phyloP scores from a whole-genome alignment of 495 filamentous ascomycete species.

The Talaromyces ruber region DNA sequence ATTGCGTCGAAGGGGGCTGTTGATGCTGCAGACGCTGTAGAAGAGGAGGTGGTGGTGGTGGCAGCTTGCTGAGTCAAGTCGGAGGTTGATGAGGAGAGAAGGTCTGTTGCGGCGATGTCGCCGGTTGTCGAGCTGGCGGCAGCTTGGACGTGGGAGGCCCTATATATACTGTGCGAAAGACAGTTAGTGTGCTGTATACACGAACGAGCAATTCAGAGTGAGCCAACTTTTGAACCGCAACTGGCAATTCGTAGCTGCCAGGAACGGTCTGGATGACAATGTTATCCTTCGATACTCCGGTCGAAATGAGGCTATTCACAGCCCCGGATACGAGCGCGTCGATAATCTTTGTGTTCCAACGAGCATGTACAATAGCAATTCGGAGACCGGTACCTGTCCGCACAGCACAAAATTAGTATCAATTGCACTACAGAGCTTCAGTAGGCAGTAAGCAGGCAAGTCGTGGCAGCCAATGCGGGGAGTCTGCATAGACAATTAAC shows the following conservation, averaged over 20 bases:
- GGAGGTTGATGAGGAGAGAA: constrained; percentile 60
- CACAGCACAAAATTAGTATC: not conserved
- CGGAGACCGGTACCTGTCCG: constrained; percentile 67
- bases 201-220: not conserved
- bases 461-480: not conserved
- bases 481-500: constrained; percentile 11
- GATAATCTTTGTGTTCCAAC: constrained; percentile 83
- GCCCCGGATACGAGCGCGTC: constrained; percentile 69
- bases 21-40: constrained; percentile 23
- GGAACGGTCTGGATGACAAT: constrained; percentile 86
- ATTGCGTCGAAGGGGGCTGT: constrained; percentile 77
- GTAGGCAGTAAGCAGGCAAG: not conserved
- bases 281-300: constrained; percentile 79
- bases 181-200: not conserved
- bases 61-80: constrained; percentile 42
- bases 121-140: constrained; percentile 42
- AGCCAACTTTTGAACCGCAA: constrained; percentile 70
- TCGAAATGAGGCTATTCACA: constrained; percentile 48
- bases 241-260: constrained; percentile 87
- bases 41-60: constrained; percentile 14
- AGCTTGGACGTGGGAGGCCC: constrained; percentile 79
- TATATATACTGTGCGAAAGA: constrained; percentile 55
- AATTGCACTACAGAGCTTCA: constrained; percentile 20
- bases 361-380: constrained; percentile 88
- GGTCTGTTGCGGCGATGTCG: constrained; percentile 65